Conservation (phyloP, 2,329 filamentous ascomycete species). For the Didymellaceae sp. region DNA sequence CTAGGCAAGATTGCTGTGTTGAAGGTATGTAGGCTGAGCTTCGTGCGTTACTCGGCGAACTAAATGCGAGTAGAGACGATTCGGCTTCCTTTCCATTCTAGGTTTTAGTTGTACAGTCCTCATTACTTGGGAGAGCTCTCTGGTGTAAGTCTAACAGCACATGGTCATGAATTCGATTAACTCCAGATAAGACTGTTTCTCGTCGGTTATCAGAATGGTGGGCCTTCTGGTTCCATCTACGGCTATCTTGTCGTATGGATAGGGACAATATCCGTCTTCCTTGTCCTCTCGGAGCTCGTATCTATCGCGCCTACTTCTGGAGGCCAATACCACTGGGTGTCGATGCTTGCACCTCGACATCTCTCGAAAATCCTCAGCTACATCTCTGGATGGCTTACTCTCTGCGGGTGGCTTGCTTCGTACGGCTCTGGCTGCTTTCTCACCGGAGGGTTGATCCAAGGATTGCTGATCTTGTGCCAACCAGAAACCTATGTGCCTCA, state of each 20-base stretch:
- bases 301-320: constrained; percentile 46
- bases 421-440: constrained; percentile 39
- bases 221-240: constrained; percentile 40
- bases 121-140: constrained; percentile 38
- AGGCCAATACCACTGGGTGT: constrained; percentile 47
- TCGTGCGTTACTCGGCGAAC: not conserved
- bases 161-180: constrained; percentile 7
- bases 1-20: constrained; percentile 34
- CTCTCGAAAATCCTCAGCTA: constrained; percentile 52
- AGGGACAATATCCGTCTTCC: constrained; percentile 37
- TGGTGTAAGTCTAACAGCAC: constrained; percentile 24
- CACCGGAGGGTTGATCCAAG: constrained; percentile 38
- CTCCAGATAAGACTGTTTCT: constrained; percentile 25
- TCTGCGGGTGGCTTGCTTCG: constrained; percentile 49
- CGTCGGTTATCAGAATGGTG: constrained; percentile 33
- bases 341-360: constrained; percentile 49
- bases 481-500: constrained; percentile 45
- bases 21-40: constrained; percentile 18
- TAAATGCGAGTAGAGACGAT: constrained; percentile 25
- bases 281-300: constrained; percentile 40
- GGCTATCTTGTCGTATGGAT: constrained; percentile 39
- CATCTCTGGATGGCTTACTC: constrained; percentile 52
- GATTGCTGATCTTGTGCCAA: constrained; percentile 48
- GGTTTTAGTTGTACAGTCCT: constrained; percentile 39
- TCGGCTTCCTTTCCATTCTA: constrained; percentile 35